Percentiles rank a stretch among this genome's conserved stretches.
These are phyloP conservation scores for Boletus insuetus DNA, from an alignment of 768 basidiomycete species.

Conservation along the genomic window DNA sequence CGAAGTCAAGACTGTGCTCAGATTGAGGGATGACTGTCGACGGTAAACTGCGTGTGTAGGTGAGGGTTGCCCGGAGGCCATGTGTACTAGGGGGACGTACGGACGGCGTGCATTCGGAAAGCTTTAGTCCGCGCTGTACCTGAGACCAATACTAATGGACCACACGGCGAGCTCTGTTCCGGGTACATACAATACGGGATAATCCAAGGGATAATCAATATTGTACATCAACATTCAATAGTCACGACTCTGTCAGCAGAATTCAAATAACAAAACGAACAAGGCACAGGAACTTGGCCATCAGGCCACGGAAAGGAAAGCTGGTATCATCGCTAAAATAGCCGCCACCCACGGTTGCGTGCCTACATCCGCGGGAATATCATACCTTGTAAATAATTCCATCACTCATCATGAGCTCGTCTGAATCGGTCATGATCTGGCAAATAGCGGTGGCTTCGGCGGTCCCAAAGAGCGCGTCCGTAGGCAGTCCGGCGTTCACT, in stretches of 20 bases:
- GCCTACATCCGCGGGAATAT: slow-evolving; percentile 10
- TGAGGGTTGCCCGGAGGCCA: too few relatives aligned
- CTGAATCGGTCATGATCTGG: slow-evolving; percentile 65
- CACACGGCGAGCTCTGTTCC: too few relatives aligned
- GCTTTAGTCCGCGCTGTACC: too few relatives aligned
- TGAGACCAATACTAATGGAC: too few relatives aligned
- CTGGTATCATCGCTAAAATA: background rate
- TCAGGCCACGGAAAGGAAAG: too few relatives aligned
- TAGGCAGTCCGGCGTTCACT: slow-evolving; percentile 74
- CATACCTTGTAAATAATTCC: slow-evolving; percentile 85
- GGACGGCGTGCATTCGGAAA: too few relatives aligned
- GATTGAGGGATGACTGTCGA: slow-evolving; percentile 40
- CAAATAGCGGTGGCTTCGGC: slow-evolving; percentile 75
- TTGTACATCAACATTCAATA: background rate
- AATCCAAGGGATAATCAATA: too few relatives aligned
- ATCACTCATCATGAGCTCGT: slow-evolving; percentile 84
- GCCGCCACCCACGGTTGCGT: background rate
- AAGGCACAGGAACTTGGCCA: background rate
- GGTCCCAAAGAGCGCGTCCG: slow-evolving; percentile 71
- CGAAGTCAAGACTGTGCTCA: slow-evolving; percentile 58
- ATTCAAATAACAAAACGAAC: slow-evolving; percentile 2
- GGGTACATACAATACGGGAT: background rate
- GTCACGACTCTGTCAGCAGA: background rate
- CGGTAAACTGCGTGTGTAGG: slow-evolving; percentile 1
- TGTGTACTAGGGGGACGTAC: too few relatives aligned